Evolutionary conservation across 2,329 filamentous ascomycete genomes (phyloP).

Genomic region (Sphaerulina musiva): DNA sequence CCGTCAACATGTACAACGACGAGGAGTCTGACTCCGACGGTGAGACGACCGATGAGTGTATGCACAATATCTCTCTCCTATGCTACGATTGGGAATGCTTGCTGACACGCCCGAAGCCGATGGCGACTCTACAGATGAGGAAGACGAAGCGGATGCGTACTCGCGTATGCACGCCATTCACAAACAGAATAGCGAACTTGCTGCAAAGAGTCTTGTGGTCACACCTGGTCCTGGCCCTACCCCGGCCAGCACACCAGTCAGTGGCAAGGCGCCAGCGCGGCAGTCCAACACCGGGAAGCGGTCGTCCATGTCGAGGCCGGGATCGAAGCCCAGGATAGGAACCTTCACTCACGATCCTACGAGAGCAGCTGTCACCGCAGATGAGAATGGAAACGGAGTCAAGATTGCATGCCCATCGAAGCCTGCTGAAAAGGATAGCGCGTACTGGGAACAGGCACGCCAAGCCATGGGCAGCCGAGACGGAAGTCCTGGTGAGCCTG

Average conservation of each 20-base stretch:
- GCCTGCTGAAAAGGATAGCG: slow-evolving; percentile 18
- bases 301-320: not conserved
- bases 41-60: slow-evolving; percentile 31
- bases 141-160: slow-evolving; percentile 30
- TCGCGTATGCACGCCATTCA: slow-evolving; percentile 16
- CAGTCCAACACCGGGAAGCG: slow-evolving; percentile 1
- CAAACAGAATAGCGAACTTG: not conserved
- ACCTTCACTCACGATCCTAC: slow-evolving; percentile 21
- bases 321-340: slow-evolving; percentile 15
- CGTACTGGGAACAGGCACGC: slow-evolving; percentile 30
- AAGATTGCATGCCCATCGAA: slow-evolving; percentile 21
- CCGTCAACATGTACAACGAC: slow-evolving; percentile 27
- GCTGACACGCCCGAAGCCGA: slow-evolving; percentile 29
- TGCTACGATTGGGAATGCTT: slow-evolving; percentile 2
- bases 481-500: slow-evolving; percentile 28
- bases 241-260: slow-evolving; percentile 21
- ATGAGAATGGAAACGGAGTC: slow-evolving; percentile 20
- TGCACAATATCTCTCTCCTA: slow-evolving; percentile 12
- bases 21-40: slow-evolving; percentile 28
- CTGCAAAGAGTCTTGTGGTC: slow-evolving; percentile 12
- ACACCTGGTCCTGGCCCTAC: slow-evolving; percentile 14
- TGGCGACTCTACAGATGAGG: slow-evolving; percentile 35
- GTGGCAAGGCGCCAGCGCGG: slow-evolving; percentile 11
- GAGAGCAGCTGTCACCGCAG: slow-evolving; percentile 18
- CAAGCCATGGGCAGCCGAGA: slow-evolving; percentile 26